A percentile compares a stretch with the other conserved stretches of the same genome.
These are phyloP conservation scores for Stromatinia cepivora DNA, from an alignment of 2,329 filamentous ascomycete species.

Conservation along the genomic window DNA sequence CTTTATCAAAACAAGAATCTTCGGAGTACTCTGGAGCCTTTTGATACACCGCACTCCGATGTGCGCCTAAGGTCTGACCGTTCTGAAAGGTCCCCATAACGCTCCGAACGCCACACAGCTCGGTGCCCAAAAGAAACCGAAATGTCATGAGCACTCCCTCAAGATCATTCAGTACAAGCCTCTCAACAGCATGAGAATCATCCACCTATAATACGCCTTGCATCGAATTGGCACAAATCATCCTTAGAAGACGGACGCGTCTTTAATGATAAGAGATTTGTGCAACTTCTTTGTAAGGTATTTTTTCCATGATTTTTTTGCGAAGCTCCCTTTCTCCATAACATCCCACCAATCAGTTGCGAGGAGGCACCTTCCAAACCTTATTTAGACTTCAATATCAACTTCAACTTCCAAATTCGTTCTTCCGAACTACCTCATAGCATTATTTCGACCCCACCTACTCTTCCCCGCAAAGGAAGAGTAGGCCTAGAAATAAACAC, in stretches of 20 bases:
- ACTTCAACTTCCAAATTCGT: neutral
- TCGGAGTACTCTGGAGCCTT: too few species aligned
- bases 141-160: neutral
- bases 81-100: neutral
- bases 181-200: neutral
- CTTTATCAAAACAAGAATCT: too few species aligned
- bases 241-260: conserved; percentile 6
- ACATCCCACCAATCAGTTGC: neutral
- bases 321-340: neutral
- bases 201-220: neutral
- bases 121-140: neutral
- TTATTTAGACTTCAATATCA: neutral
- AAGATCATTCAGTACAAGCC: neutral
- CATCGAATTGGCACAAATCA: neutral
- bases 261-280: neutral
- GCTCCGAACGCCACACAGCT: neutral
- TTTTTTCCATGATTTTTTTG: neutral
- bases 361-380: neutral
- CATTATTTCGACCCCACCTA: too few species aligned
- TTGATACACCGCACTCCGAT: neutral
- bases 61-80: neutral
- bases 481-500: too few species aligned
- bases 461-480: too few species aligned
- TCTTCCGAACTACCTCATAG: neutral
- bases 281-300: neutral